Evolutionary conservation across 306 rosid genomes (phyloP), one percentile per base, ranked within the genome.

Genomic region (Psophocarpus tetragonolobus): DNA sequence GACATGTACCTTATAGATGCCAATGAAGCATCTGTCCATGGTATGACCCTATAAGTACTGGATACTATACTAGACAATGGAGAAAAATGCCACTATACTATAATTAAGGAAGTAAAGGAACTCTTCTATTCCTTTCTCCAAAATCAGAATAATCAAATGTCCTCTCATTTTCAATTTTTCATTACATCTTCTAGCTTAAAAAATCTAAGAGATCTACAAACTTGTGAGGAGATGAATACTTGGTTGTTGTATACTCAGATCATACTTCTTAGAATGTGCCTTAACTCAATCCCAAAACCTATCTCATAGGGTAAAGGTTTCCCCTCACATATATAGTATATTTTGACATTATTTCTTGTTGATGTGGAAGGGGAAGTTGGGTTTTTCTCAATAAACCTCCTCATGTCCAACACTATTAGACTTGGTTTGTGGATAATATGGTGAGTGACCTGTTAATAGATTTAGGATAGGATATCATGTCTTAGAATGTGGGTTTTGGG

Each of bases 181-280:
- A 50, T 50, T 51, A 20, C 32, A 70, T 35, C 14, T 71, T 71
- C 50, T 50, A 33, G 38, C 53, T 54, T 53, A 21, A 72, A 27
- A 21, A 66, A 35, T 10, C 23, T 13, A 15, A 71, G 50, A 32
- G 23, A 33, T 51, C 35, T 2, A 12, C 48, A 20, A 53, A 51
- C 35, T 71, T 35, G 50, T 53, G 65, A 71, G 65, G 30, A 51
- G 48, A 51, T 53, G 35, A 71, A 47, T 71, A 21, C n/a, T 26
- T 67, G 38, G 56, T 2, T 29, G n/a, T n/a, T 41, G 21, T 27
- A 5, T 41, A 23, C 50, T 3, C 1, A 9, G 39, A 14, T 33
- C 50, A 20, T 20, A 50, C 7, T 33, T 47, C 12, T n/a, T n/a
- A n/a, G n/a, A n/a, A n/a, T n/a, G n/a, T n/a, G n/a, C n/a, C n/a